Percentiles rank a stretch among this genome's conserved stretches.
Evolutionary conservation across 2,329 filamentous ascomycete genomes (phyloP).

Genomic region (Fusarium bulbicola): DNA sequence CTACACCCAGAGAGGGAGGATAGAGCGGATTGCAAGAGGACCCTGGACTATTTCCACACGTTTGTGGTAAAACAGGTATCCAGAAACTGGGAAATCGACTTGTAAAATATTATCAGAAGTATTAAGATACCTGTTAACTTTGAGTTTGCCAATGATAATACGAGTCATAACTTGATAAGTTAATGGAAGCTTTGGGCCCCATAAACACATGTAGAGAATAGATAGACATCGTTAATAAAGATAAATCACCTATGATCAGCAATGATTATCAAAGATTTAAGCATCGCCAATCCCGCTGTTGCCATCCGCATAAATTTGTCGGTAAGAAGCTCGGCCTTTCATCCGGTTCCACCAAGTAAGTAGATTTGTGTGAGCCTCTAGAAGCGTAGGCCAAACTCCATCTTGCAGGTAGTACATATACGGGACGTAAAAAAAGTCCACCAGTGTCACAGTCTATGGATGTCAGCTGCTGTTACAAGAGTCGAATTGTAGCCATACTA

Average conservation of each 20-base stretch:
- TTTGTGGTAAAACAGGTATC: rapidly evolving
- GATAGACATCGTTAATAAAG: not conserved
- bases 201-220: not conserved
- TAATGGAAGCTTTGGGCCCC: not conserved
- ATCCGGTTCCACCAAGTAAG: not conserved
- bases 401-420: not conserved
- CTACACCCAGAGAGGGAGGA: not conserved
- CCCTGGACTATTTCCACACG: not conserved
- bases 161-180: too few relatives aligned
- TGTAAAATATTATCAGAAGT: not conserved
- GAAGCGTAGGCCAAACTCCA: not conserved
- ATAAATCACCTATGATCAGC: not conserved
- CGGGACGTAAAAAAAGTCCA: not conserved
- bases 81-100: not conserved
- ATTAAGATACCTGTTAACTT: rapidly evolving
- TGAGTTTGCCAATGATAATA: rapidly evolving
- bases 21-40: not conserved
- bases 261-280: not conserved
- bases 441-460: not conserved
- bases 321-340: not conserved
- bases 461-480: not conserved
- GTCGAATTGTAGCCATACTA: not conserved
- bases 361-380: not conserved
- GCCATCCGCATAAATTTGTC: not conserved
- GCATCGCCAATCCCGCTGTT: not conserved